Evolutionary conservation across 805 yeast species (phyloP).

Genomic region (Yarrowia porcina): DNA sequence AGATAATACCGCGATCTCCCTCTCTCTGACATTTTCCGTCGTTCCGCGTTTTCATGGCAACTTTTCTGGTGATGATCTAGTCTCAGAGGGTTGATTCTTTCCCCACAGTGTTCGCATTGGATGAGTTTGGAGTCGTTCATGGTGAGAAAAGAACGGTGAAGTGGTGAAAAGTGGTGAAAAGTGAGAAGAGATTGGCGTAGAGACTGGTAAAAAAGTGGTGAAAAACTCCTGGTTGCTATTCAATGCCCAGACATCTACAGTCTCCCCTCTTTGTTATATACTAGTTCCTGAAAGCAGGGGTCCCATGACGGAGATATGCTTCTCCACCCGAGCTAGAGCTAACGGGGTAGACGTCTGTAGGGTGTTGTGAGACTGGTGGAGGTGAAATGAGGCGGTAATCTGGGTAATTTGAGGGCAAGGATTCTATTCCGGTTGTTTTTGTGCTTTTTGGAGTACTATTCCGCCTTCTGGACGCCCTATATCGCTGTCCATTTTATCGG

Average conservation of each 20-base stretch:
- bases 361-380: neutral
- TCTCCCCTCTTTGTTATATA: neutral
- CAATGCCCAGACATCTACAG: no score
- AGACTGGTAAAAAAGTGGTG: no score
- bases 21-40: neutral
- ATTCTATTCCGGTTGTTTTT: neutral
- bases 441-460: no score
- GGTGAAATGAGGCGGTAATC: no score
- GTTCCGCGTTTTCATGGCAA: neutral
- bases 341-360: neutral
- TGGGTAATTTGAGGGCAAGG: neutral
- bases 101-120: neutral
- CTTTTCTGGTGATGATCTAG: slow-evolving; percentile 7
- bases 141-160: neutral
- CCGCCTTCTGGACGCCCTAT: no score
- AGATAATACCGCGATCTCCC: neutral
- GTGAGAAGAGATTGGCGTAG: no score
- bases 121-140: slow-evolving; percentile 11
- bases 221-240: no score
- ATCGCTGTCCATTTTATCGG: no score
- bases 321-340: neutral
- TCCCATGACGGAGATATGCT: neutral
- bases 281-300: neutral
- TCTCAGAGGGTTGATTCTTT: neutral
- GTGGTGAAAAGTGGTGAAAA: neutral